Evolutionary conservation across 208 protist genomes (phyloP), one percentile per base, ranked within the genome.

Genomic region (Trypanosoma caninum): DNA sequence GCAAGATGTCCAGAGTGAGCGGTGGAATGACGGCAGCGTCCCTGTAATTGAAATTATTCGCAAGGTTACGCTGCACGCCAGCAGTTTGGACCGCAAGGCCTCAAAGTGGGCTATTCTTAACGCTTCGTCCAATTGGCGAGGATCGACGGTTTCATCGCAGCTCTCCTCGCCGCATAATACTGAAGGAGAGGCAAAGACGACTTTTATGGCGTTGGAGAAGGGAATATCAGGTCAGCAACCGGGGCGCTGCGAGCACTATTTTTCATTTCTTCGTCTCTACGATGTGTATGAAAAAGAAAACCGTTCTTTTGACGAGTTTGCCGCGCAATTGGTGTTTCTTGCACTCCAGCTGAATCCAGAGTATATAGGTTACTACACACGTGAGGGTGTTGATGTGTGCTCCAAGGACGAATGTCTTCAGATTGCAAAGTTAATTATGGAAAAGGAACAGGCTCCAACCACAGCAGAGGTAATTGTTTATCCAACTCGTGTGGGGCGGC

Each of bases 261-360:
- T 94, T 63, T 91, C 84, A n/a, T 94, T 94, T 71, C 64, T 94
- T 16, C 84, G 82, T 22, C 72, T 94, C 35, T 94, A 91, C 62
- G 78, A 94, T 68, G 80, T 82, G 46, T 91, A 76, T 56, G 87
- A 94, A 58, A 69, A 55, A 13, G 80, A 81, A 4, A 76, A 69
- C 2, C 72, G 75, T 8, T 46, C 76, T 5, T 53, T 72, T 9
- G 30, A 64, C 6, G 76, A 71, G 11, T 94, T 94, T 73, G 33
- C 65, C 3, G 80, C 80, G 2, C 81, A 90, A 34, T 63, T 94
- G 23, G 57, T 94, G 25, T 94, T 94, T 59, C 76, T 94, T 13
- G 87, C 87, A 10, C 58, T 91, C 16, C 87, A 94, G 58, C 68
- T 94, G 1, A 81, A 89, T 46, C 82, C 78, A 9, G 56, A 61